Evolutionary conservation across 176 grass and related monocot species (phyloP).

Genomic region (Oryza punctata): DNA sequence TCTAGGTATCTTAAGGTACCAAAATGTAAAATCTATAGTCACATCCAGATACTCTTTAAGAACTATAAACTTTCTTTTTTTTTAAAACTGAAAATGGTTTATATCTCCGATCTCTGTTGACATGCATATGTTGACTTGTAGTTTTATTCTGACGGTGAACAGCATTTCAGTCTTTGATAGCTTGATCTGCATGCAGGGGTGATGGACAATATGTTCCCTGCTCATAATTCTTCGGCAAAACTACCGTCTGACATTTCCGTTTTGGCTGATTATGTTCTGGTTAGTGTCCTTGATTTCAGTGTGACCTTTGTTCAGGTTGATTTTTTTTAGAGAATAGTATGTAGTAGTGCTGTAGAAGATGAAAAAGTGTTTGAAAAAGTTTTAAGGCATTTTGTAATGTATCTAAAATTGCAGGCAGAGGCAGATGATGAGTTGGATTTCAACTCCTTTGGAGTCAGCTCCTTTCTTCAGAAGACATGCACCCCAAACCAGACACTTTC

Average conservation of each 20-base stretch:
- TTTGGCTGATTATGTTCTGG: slow-evolving; percentile 51
- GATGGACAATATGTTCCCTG: slow-evolving; percentile 41
- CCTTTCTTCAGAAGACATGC: slow-evolving; percentile 54
- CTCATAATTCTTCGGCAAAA: slow-evolving; percentile 12
- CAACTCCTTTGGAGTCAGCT: background rate
- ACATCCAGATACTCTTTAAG: too few relatives aligned
- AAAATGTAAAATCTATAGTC: too few relatives aligned
- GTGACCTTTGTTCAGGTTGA: background rate
- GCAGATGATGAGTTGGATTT: background rate
- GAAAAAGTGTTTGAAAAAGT: background rate
- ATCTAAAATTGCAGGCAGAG: slow-evolving; percentile 36
- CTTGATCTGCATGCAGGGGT: slow-evolving; percentile 35
- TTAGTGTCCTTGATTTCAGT: slow-evolving; percentile 28
- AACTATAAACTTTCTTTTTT: too few relatives aligned
- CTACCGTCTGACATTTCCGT: background rate
- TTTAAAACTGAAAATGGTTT: too few relatives aligned
- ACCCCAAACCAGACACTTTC: slow-evolving; percentile 37
- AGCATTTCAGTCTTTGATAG: too few relatives aligned
- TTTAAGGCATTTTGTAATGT: background rate
- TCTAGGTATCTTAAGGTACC: too few relatives aligned
- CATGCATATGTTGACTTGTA: background rate
- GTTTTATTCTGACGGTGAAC: too few relatives aligned
- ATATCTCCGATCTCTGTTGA: background rate
- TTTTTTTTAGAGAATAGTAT: background rate
- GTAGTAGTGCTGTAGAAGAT: background rate